phyloP scores from a whole-genome alignment of 345 rosid genomes.

The Isatis tinctoria region DNA sequence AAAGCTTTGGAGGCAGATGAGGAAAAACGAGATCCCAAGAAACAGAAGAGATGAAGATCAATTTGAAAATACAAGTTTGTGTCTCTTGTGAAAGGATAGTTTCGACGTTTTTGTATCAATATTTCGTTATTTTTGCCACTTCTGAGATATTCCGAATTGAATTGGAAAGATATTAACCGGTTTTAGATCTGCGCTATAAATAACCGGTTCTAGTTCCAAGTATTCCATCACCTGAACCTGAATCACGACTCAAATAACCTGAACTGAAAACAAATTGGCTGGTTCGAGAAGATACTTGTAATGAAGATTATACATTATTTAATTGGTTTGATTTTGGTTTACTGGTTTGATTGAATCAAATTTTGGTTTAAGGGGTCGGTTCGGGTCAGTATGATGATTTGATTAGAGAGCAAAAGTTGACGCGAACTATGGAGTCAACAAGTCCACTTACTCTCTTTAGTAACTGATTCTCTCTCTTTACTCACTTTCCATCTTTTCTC shows the following conservation, averaged over 20 bases:
- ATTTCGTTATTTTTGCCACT: no score
- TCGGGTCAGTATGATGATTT: neutral
- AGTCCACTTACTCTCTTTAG: slow-evolving; percentile 10
- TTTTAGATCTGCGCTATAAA: neutral
- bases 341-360: neutral
- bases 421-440: slow-evolving; percentile 19
- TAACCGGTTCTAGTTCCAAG: neutral
- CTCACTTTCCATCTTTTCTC: neutral
- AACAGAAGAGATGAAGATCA: slow-evolving; percentile 42
- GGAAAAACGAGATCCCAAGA: slow-evolving; percentile 45
- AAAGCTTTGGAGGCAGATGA: slow-evolving; percentile 68
- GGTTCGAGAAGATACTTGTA: no score
- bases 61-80: neutral
- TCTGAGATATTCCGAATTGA: neutral
- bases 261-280: neutral
- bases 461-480: neutral
- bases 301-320: no score
- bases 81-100: neutral
- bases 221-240: neutral
- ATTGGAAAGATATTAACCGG: neutral
- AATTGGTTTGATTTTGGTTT: neutral
- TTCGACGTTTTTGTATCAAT: neutral
- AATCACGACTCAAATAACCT: neutral
- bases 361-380: neutral
- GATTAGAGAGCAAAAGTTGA: neutral